Conservation (phyloP, 768 basidiomycete genomes). For the Leucosporidium yakuticum region DNA sequence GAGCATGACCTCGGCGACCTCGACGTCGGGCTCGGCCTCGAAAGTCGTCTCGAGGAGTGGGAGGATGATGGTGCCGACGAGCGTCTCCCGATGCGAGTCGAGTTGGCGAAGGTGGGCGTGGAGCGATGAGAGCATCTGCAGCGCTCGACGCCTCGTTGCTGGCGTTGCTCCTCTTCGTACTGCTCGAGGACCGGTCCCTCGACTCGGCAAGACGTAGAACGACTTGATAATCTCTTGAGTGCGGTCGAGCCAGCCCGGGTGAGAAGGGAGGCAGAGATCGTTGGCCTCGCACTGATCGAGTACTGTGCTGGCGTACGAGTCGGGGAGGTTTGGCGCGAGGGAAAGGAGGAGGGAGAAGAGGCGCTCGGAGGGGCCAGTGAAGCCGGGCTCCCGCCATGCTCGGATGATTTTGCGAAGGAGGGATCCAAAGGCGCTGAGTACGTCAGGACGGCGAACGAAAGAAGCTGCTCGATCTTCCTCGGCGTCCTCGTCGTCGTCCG, state of each 20-base stretch:
- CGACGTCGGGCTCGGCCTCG: slow-evolving; percentile 40
- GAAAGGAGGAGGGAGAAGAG: slow-evolving; percentile 42
- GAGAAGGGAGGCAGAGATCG: slow-evolving; percentile 35
- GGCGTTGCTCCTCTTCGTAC: slow-evolving; percentile 23
- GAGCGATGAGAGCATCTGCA: slow-evolving; percentile 35
- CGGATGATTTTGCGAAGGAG: slow-evolving; percentile 33
- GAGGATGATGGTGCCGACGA: slow-evolving; percentile 43
- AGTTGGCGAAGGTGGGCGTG: slow-evolving; percentile 42
- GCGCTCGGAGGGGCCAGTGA: slow-evolving; percentile 32
- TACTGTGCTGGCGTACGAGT: slow-evolving; percentile 26
- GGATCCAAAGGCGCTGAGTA: slow-evolving; percentile 28
- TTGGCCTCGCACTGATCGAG: slow-evolving; percentile 36
- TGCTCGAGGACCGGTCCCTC: slow-evolving; percentile 30
- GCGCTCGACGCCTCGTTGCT: slow-evolving; percentile 33
- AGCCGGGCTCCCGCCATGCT: slow-evolving; percentile 20
- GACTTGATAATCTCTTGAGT: slow-evolving; percentile 30
- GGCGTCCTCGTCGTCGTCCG: slow-evolving; percentile 12
- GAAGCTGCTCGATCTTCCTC: not conserved
- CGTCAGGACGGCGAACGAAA: slow-evolving; percentile 22
- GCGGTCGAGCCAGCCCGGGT: slow-evolving; percentile 37
- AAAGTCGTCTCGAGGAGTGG: slow-evolving; percentile 44
- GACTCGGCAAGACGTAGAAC: slow-evolving; percentile 31
- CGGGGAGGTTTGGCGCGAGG: slow-evolving; percentile 42
- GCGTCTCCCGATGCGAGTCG: slow-evolving; percentile 36
- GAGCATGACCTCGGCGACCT: slow-evolving; percentile 41